phyloP scores from a whole-genome alignment of 1,139 yeast genomes.

The Saccharomyces hybrid region DNA sequence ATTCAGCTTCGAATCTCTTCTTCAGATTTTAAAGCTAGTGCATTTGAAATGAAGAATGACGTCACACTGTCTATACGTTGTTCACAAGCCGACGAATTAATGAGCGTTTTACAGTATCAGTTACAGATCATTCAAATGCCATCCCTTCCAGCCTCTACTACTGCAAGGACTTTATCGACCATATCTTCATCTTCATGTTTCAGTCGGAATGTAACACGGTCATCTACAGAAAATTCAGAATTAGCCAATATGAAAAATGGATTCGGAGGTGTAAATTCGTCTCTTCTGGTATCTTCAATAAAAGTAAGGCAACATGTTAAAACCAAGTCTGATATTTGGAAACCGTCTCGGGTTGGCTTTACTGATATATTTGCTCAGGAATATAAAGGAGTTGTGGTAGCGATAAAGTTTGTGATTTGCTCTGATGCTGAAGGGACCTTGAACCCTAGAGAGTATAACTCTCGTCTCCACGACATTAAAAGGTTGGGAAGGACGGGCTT shows the following conservation, averaged over 20 bases:
- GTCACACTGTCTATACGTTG: slow-evolving; percentile 19
- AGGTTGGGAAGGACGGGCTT: slow-evolving; percentile 28
- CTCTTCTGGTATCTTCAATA: slow-evolving; percentile 14
- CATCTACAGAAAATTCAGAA: slow-evolving; percentile 15
- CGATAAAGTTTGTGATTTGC: slow-evolving; percentile 16
- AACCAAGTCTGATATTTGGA: slow-evolving; percentile 14
- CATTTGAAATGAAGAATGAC: slow-evolving; percentile 4
- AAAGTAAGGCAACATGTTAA: slow-evolving; percentile 16
- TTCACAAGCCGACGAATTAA: slow-evolving; percentile 15
- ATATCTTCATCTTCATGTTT: slow-evolving; percentile 11
- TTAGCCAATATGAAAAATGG: slow-evolving; percentile 4
- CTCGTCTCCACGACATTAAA: slow-evolving; percentile 13
- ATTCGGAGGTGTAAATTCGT: slow-evolving; percentile 6
- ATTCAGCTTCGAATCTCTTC: slow-evolving; percentile 26
- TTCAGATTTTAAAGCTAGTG: slow-evolving; percentile 10
- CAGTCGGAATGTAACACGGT: slow-evolving; percentile 11
- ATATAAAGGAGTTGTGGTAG: slow-evolving; percentile 11
- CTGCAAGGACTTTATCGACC: slow-evolving; percentile 15
- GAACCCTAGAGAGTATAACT: neutral
- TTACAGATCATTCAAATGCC: slow-evolving; percentile 12
- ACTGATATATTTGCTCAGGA: slow-evolving; percentile 20
- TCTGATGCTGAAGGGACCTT: slow-evolving; percentile 1
- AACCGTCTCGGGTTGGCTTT: slow-evolving; percentile 11
- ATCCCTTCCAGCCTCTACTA: slow-evolving; percentile 11
- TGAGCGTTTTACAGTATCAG: slow-evolving; percentile 19